A percentile compares a stretch with the other conserved stretches of the same genome.
phyloP scores from a whole-genome alignment of 306 rosid species.

The Sicyos edulis region DNA sequence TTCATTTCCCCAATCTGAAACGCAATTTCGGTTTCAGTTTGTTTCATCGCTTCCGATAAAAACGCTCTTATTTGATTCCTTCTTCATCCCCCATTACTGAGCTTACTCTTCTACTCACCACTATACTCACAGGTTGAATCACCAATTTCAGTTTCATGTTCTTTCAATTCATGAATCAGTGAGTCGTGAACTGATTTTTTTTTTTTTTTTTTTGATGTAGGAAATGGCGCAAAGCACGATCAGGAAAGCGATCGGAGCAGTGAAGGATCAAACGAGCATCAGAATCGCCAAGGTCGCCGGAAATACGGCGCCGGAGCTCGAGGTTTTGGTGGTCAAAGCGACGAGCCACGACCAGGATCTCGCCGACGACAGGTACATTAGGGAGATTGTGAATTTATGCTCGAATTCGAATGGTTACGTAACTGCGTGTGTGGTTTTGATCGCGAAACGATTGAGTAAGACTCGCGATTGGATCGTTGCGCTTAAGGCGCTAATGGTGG shows the following conservation, averaged over 20 bases:
- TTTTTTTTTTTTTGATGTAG: background rate
- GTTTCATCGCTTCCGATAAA: background rate
- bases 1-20: background rate
- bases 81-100: constrained; percentile 2
- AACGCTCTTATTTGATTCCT: background rate
- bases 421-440: constrained; percentile 45
- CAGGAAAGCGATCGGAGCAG: constrained; percentile 81
- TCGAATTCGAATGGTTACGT: constrained; percentile 50
- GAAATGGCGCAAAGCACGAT: constrained; percentile 69
- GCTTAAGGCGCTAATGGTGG: constrained; percentile 63
- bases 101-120: background rate
- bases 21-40: background rate
- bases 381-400: constrained; percentile 53
- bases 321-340: constrained; percentile 76
- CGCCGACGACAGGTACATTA: constrained; percentile 58
- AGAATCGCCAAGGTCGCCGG: constrained; percentile 86
- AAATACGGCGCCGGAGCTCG: constrained; percentile 67
- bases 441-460: constrained; percentile 57
- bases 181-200: background rate
- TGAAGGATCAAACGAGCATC: constrained; percentile 87
- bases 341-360: constrained; percentile 72
- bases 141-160: background rate
- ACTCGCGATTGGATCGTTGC: constrained; percentile 91
- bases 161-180: background rate
- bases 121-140: background rate